Conservation (phyloP, 2,329 filamentous ascomycete genomes). For the Xylaria polymorpha region DNA sequence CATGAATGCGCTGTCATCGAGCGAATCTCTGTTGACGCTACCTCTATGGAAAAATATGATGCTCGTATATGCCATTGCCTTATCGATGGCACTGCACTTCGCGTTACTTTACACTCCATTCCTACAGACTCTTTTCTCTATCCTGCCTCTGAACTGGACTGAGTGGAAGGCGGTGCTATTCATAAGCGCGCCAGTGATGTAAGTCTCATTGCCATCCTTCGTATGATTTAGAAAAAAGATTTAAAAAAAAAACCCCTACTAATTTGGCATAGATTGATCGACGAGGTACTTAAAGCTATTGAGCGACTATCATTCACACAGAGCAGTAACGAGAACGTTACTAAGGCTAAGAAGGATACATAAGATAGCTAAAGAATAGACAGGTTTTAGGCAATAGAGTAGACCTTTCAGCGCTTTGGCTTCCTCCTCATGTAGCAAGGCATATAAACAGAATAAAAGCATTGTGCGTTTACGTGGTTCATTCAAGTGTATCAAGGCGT, state of each 20-base stretch:
- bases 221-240: no score
- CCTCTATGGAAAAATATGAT: constrained; percentile 99
- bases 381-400: constrained; percentile 50
- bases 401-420: constrained; percentile 50
- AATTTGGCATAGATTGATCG: constrained; percentile 70
- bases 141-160: constrained; percentile 82
- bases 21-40: constrained; percentile 91
- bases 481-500: constrained; percentile 11
- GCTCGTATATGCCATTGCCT: constrained; percentile 90
- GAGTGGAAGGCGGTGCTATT: constrained; percentile 93
- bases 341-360: constrained; percentile 64
- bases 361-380: constrained; percentile 41
- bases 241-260: constrained; percentile 32
- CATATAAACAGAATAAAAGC: constrained; percentile 32
- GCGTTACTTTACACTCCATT: constrained; percentile 91
- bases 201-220: constrained; percentile 58
- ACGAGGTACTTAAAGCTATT: constrained; percentile 83
- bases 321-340: constrained; percentile 55
- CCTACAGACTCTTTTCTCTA: constrained; percentile 88
- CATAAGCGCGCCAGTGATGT: constrained; percentile 94
- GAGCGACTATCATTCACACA: constrained; percentile 76
- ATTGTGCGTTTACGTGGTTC: constrained; percentile 23
- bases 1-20: constrained; percentile 96
- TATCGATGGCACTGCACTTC: constrained; percentile 97
- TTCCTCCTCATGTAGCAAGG: constrained; percentile 21